Evolutionary conservation across 768 basidiomycete species (phyloP), one percentile per base, ranked within the genome.

Genomic region (Pisolithus marmoratus): DNA sequence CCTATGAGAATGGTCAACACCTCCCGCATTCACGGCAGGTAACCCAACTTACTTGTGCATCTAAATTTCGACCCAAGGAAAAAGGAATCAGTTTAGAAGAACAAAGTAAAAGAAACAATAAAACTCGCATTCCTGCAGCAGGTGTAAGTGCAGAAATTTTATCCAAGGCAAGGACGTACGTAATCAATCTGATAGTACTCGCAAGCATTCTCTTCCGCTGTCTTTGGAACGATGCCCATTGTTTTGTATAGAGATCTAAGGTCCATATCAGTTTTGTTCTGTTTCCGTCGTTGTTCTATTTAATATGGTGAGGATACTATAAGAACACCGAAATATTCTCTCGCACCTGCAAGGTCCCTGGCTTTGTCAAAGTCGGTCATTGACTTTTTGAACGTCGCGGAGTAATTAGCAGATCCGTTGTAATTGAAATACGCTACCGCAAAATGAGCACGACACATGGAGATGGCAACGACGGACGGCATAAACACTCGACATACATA

Each of bases 181-280:
- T 57, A 72, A 58, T 75, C 65, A 48, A 79, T 75, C 54, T 76
- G 66, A 51, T 71, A 83, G 59, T 86, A 87, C 61, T 85, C 82
- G 3, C 79, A 69, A 11, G 73, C 84, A 50, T 64, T 65, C 31
- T 76, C 77, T 54, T 79, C 74, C 3, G 72, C 68, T 5, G 73
- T 74, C 50, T 62, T 62, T 1, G 79, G 72, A 46, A 72, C 76
- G 17, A 70, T 66, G 19, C 79, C 78, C 41, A 74, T 66, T 14
- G 84, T 57, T 5, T 74, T 67, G 57, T 83, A 85, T 1, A 78
- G 84, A 6, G 77, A 74, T 26, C 77, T 69, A 19, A 78, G 72
- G 40, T 77, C 82, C 23, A 72, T 55, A 58, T 83, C 82, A 17
- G 82, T 77, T 1, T 76, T 65, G 17, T 70, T 69, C 34, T 64